Evolutionary conservation across 129 eudicot species (phyloP).

Genomic region (Lactuca sativa): DNA sequence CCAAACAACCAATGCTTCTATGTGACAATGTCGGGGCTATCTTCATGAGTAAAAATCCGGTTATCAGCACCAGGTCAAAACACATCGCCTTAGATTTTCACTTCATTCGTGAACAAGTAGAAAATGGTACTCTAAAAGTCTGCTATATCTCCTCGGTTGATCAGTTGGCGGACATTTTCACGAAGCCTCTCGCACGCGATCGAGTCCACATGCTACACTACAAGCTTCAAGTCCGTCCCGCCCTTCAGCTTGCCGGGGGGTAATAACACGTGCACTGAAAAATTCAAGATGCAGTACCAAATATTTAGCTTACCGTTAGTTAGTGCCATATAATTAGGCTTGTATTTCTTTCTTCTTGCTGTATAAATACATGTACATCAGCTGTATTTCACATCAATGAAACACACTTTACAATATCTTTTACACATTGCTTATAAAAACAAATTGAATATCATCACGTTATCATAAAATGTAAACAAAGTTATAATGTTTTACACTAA

Average conservation of each 20-base stretch:
- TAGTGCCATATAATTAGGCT: too few species aligned
- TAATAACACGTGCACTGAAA: too few species aligned
- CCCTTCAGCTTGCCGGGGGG: not conserved
- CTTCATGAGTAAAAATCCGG: not conserved
- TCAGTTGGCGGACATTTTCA: not conserved
- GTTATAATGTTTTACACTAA: too few species aligned
- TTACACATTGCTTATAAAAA: too few species aligned
- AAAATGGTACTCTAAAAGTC: not conserved
- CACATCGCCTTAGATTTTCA: not conserved
- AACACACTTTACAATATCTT: too few species aligned
- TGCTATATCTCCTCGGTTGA: not conserved
- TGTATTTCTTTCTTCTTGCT: too few species aligned
- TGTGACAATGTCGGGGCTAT: not conserved
- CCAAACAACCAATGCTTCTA: not conserved
- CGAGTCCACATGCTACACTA: not conserved
- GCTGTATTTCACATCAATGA: too few species aligned
- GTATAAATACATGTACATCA: too few species aligned
- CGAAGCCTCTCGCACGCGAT: not conserved
- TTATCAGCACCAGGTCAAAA: not conserved
- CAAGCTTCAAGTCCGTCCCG: constrained; percentile 1
- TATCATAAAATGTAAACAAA: too few species aligned
- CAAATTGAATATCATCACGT: too few species aligned
- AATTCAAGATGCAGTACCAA: too few species aligned
- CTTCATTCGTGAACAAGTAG: not conserved
- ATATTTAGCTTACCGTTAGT: too few species aligned